Percentiles rank a stretch among this genome's conserved stretches.
Evolutionary conservation across 2,329 filamentous ascomycete species (phyloP).

Genomic region (Pseudocercospora vitis): DNA sequence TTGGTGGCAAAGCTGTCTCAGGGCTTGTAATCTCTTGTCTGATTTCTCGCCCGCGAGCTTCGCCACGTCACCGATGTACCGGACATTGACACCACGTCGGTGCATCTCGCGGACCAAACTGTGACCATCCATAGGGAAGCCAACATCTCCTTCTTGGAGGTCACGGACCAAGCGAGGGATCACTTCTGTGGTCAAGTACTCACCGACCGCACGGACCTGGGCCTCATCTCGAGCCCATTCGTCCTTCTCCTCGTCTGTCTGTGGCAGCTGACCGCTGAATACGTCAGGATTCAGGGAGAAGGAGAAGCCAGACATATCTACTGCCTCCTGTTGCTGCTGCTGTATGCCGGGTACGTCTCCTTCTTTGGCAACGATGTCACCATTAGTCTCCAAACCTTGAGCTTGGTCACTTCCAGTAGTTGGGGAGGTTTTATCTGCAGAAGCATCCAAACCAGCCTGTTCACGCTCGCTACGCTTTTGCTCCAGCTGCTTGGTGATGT

Average conservation of each 20-base stretch:
- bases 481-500: slow-evolving; percentile 76
- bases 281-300: slow-evolving; percentile 93
- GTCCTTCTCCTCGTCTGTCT: slow-evolving; percentile 85
- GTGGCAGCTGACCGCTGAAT: slow-evolving; percentile 87
- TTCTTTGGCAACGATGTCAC: slow-evolving; percentile 21
- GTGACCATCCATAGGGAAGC: slow-evolving; percentile 97
- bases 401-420: slow-evolving; percentile 34
- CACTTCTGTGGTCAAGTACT: slow-evolving; percentile 71
- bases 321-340: slow-evolving; percentile 58
- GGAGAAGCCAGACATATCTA: slow-evolving; percentile 83
- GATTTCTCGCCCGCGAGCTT: slow-evolving; percentile 58
- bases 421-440: slow-evolving; percentile 25
- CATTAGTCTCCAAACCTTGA: slow-evolving; percentile 13
- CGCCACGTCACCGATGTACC: slow-evolving; percentile 87
- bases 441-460: slow-evolving; percentile 24
- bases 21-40: slow-evolving; percentile 69
- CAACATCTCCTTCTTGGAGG: slow-evolving; percentile 86
- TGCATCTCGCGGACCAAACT: slow-evolving; percentile 86
- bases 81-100: slow-evolving; percentile 94
- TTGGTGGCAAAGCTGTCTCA: slow-evolving; percentile 75
- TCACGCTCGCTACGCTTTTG: slow-evolving; percentile 51
- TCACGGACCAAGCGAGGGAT: slow-evolving; percentile 86
- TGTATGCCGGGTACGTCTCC: slow-evolving; percentile 36
- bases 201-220: slow-evolving; percentile 80
- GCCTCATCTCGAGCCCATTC: slow-evolving; percentile 81